A percentile compares a stretch with the other conserved stretches of the same genome.
Evolutionary conservation across 768 basidiomycete species (phyloP).

Genomic region (Sporobolomyces phaffii): DNA sequence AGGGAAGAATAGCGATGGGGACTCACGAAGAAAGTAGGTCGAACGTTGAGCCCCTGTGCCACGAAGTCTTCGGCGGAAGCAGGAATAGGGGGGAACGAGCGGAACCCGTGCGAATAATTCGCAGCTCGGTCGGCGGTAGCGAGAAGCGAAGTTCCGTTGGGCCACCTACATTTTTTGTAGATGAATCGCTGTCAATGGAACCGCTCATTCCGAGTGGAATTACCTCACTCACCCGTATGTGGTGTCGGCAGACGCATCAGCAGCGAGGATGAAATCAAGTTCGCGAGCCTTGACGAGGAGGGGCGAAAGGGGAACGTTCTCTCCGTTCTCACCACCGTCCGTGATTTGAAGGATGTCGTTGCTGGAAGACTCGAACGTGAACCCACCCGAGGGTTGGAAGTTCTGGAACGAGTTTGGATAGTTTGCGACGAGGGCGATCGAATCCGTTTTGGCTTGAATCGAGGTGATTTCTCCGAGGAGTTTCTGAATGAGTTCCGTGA

Average conservation of each 20-base stretch:
- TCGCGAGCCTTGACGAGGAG: conserved; percentile 63
- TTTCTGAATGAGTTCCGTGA: not conserved
- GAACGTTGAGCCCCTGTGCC: conserved; percentile 57
- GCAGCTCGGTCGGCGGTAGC: conserved; percentile 51
- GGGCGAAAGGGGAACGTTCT: conserved; percentile 66
- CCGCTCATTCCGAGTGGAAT: no score
- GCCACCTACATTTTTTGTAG: no score
- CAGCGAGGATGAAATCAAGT: conserved; percentile 68
- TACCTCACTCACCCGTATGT: conserved; percentile 45
- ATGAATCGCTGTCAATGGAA: not conserved
- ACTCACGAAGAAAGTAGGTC: conserved; percentile 69
- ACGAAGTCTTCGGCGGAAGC: conserved; percentile 53
- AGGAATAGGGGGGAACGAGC: conserved; percentile 36
- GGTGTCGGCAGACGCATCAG: conserved; percentile 57
- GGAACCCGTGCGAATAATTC: conserved; percentile 36
- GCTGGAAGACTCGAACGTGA: conserved; percentile 57
- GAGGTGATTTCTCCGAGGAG: conserved; percentile 28
- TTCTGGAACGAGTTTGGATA: conserved; percentile 53
- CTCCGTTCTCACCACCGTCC: conserved; percentile 64
- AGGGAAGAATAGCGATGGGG: not conserved
- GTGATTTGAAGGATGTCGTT: conserved; percentile 59
- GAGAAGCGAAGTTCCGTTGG: conserved; percentile 59
- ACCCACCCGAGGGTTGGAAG: conserved; percentile 41
- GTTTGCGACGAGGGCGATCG: conserved; percentile 41
- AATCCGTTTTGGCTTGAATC: conserved; percentile 29